phyloP scores from a whole-genome alignment of 2,329 filamentous ascomycete species.

The Pestalotiopsis sp. region DNA sequence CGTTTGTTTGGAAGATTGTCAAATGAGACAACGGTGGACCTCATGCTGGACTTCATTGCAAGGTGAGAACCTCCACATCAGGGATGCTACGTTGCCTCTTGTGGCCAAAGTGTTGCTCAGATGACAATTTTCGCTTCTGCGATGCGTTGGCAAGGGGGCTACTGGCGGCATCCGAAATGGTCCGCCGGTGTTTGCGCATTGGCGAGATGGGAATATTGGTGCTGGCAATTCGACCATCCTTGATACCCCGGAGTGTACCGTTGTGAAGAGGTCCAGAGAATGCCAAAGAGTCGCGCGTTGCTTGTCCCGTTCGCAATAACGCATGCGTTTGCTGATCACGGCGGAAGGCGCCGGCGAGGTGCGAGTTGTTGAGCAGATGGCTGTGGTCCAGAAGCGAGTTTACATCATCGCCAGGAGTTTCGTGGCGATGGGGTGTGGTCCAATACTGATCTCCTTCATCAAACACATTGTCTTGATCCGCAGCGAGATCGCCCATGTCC shows the following conservation, averaged over 20 bases:
- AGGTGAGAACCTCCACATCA: constrained; percentile 44
- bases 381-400: constrained; percentile 54
- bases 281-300: constrained; percentile 62
- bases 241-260: constrained; percentile 63
- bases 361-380: constrained; percentile 66
- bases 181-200: constrained; percentile 58
- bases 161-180: constrained; percentile 42
- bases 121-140: constrained; percentile 58
- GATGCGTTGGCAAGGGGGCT: constrained; percentile 52
- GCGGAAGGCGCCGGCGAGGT: constrained; percentile 78
- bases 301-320: constrained; percentile 61
- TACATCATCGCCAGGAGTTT: constrained; percentile 49
- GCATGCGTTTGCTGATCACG: constrained; percentile 65
- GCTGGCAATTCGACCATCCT: constrained; percentile 65
- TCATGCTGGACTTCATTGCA: neutral
- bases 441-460: constrained; percentile 48
- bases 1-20: constrained; percentile 21
- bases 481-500: constrained; percentile 62
- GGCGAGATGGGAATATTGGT: constrained; percentile 71
- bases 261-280: constrained; percentile 62
- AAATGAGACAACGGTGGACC: constrained; percentile 7
- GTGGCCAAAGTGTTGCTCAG: constrained; percentile 43
- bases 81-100: constrained; percentile 63
- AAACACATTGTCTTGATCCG: constrained; percentile 46
- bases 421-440: constrained; percentile 53